phyloP scores from a whole-genome alignment of 257 asterid species.

The Solanum rostratum region DNA sequence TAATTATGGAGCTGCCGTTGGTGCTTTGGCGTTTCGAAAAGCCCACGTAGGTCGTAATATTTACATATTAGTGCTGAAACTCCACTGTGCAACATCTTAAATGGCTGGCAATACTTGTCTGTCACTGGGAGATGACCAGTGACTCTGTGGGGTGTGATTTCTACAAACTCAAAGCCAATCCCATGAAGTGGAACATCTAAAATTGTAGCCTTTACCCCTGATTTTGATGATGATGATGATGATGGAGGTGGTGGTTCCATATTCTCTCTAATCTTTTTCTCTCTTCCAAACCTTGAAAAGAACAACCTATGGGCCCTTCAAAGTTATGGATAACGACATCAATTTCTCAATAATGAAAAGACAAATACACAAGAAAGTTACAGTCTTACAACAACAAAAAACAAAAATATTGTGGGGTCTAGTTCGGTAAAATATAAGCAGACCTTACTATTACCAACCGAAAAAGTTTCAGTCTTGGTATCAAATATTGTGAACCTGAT shows the following conservation, averaged over 20 bases:
- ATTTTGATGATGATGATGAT: background rate
- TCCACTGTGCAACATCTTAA: conserved; percentile 39
- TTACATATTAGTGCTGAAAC: conserved; percentile 33
- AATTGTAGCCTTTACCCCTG: conserved; percentile 18
- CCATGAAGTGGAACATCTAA: conserved; percentile 44
- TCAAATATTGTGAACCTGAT: background rate
- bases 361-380: background rate
- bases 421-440: too few relatives aligned
- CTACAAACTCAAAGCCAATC: conserved; percentile 57
- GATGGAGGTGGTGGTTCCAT: background rate
- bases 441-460: too few relatives aligned
- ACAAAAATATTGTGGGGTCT: too few relatives aligned
- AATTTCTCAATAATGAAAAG: background rate
- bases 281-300: background rate
- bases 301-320: too few relatives aligned
- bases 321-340: background rate
- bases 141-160: conserved; percentile 43
- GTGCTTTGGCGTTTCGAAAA: too few relatives aligned
- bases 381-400: background rate
- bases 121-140: conserved; percentile 57
- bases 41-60: too few relatives aligned
- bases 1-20: too few relatives aligned
- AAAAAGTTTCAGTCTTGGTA: background rate
- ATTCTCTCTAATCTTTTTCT: background rate
- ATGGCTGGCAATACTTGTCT: conserved; percentile 60